These are phyloP conservation scores for Phytophthora boehmeriae DNA, from an alignment of 352 stramenopile species.

Conservation along the genomic window DNA sequence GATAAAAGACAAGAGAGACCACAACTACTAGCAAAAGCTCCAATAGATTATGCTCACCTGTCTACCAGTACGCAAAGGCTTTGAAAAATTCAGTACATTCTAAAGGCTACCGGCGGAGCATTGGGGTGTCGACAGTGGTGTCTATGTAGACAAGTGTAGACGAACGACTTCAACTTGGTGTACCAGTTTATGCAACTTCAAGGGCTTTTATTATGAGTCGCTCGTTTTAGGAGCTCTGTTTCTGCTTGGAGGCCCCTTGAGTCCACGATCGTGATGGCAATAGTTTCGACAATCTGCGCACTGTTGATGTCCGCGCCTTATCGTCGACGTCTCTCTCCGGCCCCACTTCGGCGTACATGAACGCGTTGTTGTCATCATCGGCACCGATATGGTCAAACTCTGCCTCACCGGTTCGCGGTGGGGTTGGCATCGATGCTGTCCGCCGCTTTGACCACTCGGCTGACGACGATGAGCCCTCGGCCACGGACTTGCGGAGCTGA, in stretches of 20 bases:
- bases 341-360: constrained; percentile 30
- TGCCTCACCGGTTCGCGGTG: constrained; percentile 11
- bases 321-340: constrained; percentile 5
- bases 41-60: too few species aligned
- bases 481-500: constrained; percentile 27
- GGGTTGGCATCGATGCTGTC: neutral
- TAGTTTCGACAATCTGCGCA: constrained; percentile 12
- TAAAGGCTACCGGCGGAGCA: too few species aligned
- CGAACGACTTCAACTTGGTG: constrained; percentile 31
- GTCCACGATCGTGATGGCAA: constrained; percentile 25
- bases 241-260: constrained; percentile 18
- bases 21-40: too few species aligned
- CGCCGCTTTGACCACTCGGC: constrained; percentile 2
- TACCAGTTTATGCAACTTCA: neutral
- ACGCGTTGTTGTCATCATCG: constrained; percentile 17
- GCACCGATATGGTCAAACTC: constrained; percentile 5
- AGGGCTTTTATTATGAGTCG: constrained; percentile 13
- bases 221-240: constrained; percentile 8
- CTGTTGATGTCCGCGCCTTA: neutral
- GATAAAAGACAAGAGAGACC: too few species aligned
- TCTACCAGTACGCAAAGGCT: too few species aligned
- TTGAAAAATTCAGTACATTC: too few species aligned
- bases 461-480: constrained; percentile 5
- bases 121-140: too few species aligned
- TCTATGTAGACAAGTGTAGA: too few species aligned